phyloP scores from a whole-genome alignment of 2,329 filamentous ascomycete species.

The Epichloe uncinata region DNA sequence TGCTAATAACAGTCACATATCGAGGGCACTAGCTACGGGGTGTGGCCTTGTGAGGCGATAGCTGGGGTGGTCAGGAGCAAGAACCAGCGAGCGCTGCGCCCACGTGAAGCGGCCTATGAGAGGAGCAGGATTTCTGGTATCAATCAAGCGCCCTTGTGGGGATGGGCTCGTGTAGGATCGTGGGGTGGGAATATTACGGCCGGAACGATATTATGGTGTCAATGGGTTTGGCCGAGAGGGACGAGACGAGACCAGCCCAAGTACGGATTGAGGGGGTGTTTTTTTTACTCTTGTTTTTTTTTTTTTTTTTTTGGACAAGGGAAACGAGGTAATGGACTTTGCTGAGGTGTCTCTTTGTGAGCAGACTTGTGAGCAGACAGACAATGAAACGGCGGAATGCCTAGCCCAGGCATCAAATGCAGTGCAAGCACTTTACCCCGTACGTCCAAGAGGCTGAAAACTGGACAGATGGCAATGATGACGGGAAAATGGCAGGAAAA shows the following conservation, averaged over 20 bases:
- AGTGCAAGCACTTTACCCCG: no score
- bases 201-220: neutral
- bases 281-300: no score
- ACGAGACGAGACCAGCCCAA: neutral
- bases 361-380: no score
- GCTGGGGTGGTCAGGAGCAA: constrained; percentile 4
- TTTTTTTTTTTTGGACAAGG: no score
- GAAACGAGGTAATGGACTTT: no score
- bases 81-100: neutral
- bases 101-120: constrained; percentile 6
- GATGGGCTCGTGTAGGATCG: neutral
- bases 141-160: neutral
- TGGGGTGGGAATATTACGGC: neutral
- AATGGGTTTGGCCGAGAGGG: neutral
- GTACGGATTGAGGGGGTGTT: no score
- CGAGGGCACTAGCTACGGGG: neutral
- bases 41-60: constrained; percentile 1
- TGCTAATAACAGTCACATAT: neutral
- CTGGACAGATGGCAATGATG: no score
- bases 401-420: no score
- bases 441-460: no score
- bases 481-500: no score
- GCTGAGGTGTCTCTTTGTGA: no score
- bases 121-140: neutral
- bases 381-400: no score